A percentile compares a stretch with the other conserved stretches of the same genome.
These are phyloP conservation scores for Ustilago crameri DNA, from an alignment of 1,284 basidiomycete species.

Conservation along the genomic window DNA sequence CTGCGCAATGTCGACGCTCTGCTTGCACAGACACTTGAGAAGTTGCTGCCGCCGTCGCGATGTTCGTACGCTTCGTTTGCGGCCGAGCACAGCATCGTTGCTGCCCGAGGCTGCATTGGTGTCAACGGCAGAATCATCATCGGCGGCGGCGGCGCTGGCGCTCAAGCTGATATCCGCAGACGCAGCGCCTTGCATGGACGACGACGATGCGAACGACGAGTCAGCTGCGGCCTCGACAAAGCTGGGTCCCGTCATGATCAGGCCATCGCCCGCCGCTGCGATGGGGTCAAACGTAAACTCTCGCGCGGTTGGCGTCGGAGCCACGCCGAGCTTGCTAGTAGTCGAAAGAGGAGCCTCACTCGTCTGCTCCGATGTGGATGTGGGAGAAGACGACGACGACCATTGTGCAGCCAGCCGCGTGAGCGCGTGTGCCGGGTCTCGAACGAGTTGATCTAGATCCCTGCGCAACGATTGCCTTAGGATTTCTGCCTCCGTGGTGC, in stretches of 20 bases:
- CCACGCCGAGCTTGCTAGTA: slow-evolving; percentile 25
- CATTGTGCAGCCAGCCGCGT: slow-evolving; percentile 36
- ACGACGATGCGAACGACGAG: slow-evolving; percentile 16
- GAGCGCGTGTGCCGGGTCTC: slow-evolving; percentile 45
- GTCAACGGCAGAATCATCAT: background rate
- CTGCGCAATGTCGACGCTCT: slow-evolving; percentile 72
- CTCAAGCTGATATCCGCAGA: slow-evolving; percentile 10
- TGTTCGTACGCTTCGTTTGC: slow-evolving; percentile 48
- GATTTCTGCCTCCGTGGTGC: slow-evolving; percentile 32
- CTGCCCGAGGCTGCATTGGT: background rate
- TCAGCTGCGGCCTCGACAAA: slow-evolving; percentile 35
- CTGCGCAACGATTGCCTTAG: slow-evolving; percentile 28
- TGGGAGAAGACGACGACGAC: slow-evolving; percentile 18
- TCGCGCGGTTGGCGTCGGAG: slow-evolving; percentile 29
- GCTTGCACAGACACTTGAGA: slow-evolving; percentile 49
- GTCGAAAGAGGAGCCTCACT: slow-evolving; percentile 35
- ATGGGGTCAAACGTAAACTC: slow-evolving; percentile 57
- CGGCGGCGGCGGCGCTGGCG: too few species aligned
- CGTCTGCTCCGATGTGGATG: background rate
- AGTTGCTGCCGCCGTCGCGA: slow-evolving; percentile 52
- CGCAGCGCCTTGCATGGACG: slow-evolving; percentile 5
- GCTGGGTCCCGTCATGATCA: slow-evolving; percentile 52
- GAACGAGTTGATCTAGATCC: slow-evolving; percentile 34
- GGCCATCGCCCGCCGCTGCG: slow-evolving; percentile 59
- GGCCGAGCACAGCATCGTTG: slow-evolving; percentile 8